Base-by-base conservation (phyloP, 2,329 filamentous ascomycete species). In the Stachybotrys chlorohalonatus region DNA sequence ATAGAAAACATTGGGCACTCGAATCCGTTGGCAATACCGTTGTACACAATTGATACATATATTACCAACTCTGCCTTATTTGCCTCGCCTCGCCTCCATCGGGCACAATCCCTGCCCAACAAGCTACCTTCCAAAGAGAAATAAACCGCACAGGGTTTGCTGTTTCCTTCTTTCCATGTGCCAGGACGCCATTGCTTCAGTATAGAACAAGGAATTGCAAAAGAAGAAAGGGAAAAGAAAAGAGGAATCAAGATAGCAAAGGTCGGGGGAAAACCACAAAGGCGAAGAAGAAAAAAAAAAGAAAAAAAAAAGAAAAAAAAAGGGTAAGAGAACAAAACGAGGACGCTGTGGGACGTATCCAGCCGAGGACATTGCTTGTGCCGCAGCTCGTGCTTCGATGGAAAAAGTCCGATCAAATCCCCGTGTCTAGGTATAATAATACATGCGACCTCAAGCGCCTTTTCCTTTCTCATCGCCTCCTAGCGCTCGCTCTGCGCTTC, bases 261-360 rank as follows among this genome's bases (percentile, higher is more conserved):
- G 15, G 24, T 13, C 53, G 42, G 58, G 56, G 56, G 57, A 56
- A 53, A 55, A 52, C 57, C 57, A 57, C 15, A 47, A 57, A 58
- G 56, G 59, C 60, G 57, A 56, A 57, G 55, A 57, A 55, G 52
- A 57, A 56, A 60, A 55, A 31, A 52, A 56, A 31, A 31, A 31
- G 47, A n/a, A 17, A 59, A 57, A 56, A 56, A 55, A 59, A 56
- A 57, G 64, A 63, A 51, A 16, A 51, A 51, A 16, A 32, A 36
- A 32, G n/a, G 9, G 31, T 24, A 24, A 24, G 24, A 24, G 24
- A 24, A 24, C 24, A 24, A 24, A 24, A 24, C 24, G 24, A 24
- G 24, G 24, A 24, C 2, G 24, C 24, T 2, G 2, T 24, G 24
- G 24, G 24, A 24, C 24, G 24, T 24, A 4, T 24, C 24, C 24